Base-by-base conservation (phyloP, 371 early-diverging fungal genomes). In the Capillidium rhysosporum region DNA sequence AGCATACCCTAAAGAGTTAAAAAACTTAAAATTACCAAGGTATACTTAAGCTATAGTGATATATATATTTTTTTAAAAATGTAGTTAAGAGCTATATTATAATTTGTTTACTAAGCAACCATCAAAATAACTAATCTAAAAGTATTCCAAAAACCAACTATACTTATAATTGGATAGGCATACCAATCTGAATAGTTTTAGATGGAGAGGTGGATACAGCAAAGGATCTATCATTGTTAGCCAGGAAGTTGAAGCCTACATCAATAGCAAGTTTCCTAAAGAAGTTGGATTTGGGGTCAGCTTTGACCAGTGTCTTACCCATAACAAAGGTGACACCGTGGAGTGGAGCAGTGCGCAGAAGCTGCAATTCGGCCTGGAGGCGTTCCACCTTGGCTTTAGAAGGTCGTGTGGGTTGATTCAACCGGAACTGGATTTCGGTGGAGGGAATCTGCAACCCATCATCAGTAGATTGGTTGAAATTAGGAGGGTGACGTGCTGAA, bases 121-220 rank as follows among this genome's bases (percentile, higher is more conserved):
- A n/a, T n/a, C n/a, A n/a, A n/a, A n/a, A n/a, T n/a, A n/a, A n/a
- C n/a, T n/a, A n/a, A n/a, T n/a, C n/a, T n/a, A n/a, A n/a, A n/a
- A n/a, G n/a, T n/a, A n/a, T n/a, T n/a, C n/a, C n/a, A n/a, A n/a
- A n/a, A n/a, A n/a, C n/a, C n/a, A n/a, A n/a, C n/a, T n/a, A n/a
- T n/a, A n/a, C n/a, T 47, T 47, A 47, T 16, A 47, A 14, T 26
- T 23, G 48, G n/a, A 47, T 23, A 26, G 51, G 51, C 16, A 67
- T 21, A 20, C 52, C 52, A 25, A 52, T 41, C 24, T 52, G 52
- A 25, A 52, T 40, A 23, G 52, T 52, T 25, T 52, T 52, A n/a
- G 38, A 20, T 4, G 41, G 40, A 2, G 52, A 18, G 4, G 52
- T 52, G 12, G n/a, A 7, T 16, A 52, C 9, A 21, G 18, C 12